These are phyloP conservation scores for Phlebiopsis gigantea DNA, from an alignment of 768 basidiomycete species.

Conservation along the genomic window DNA sequence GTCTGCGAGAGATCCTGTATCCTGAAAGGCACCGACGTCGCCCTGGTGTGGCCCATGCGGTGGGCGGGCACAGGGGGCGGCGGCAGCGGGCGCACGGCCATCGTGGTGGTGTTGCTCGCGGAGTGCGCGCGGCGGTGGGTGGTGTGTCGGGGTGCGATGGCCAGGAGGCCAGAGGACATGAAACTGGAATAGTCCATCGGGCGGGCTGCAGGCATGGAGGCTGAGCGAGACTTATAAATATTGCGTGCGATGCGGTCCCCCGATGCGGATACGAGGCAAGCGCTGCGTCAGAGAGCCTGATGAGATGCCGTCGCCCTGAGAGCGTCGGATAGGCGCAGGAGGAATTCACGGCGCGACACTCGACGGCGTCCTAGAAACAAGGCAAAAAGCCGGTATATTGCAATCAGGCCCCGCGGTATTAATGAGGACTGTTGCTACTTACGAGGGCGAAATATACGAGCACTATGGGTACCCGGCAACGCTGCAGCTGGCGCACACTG, in stretches of 20 bases:
- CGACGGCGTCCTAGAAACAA: background rate
- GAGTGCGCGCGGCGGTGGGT: background rate
- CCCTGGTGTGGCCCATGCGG: background rate
- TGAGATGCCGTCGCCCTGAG: background rate
- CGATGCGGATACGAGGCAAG: background rate
- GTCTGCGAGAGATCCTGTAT: background rate
- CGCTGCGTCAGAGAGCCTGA: constrained; percentile 4
- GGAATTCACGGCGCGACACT: background rate
- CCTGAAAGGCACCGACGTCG: background rate
- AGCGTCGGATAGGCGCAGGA: background rate
- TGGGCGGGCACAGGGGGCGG: background rate
- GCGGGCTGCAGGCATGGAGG: background rate
- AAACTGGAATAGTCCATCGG: constrained; percentile 26
- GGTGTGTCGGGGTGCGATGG: constrained; percentile 18
- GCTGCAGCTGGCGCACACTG: background rate
- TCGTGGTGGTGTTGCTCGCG: background rate
- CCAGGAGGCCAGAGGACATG: constrained; percentile 31
- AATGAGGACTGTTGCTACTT: too few relatives aligned
- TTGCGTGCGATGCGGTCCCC: background rate
- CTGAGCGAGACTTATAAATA: constrained; percentile 1
- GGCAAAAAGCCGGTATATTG: too few relatives aligned
- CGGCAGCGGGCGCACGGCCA: background rate
- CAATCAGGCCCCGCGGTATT: too few relatives aligned
- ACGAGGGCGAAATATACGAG: too few relatives aligned
- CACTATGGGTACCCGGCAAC: background rate